Evolutionary conservation across 1,284 basidiomycete genomes (phyloP), one percentile per base, ranked within the genome.

Genomic region (Trametes polyzona): DNA sequence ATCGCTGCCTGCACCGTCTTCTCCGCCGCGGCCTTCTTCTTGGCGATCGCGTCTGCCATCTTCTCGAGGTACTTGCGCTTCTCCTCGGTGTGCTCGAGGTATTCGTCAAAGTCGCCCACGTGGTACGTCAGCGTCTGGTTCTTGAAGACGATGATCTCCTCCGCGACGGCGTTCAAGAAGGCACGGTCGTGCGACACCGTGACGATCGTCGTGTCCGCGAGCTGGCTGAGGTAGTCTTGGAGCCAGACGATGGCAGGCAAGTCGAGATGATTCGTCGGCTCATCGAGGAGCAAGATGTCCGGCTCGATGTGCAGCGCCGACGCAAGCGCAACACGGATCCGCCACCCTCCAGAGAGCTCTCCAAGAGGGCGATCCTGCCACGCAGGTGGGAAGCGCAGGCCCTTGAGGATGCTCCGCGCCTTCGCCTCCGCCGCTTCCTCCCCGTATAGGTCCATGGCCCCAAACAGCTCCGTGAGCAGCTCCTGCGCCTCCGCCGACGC

Each of bases 211-310:
- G 87, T 86, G 3, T 79, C 76, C 27, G 70, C 71, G 40, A 73
- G 69, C 23, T 76, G 71, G 16, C 51, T 72, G 69, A 92, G 77
- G 64, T 86, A 84, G 2, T 76, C 71, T 65, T 90, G 81, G 2
- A 93, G 80, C 74, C 90, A 92, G 26, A 91, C 78, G 73, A 98
- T 98, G 17, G 95, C 96, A 57, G 83, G 86, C 92, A 96, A 95
- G 72, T 96, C 94, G 81, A 94, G 83, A 74, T 96, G 94, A 74
- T 96, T 96, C 30, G 94, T 96, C 40, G 94, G 94, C 73, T 93
- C 92, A 70, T 92, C 89, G 53, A 96, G 83, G 19, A 96, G 80
- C 35, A 96, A 80, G 69, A 96, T 87, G 73, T 96, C 93, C 46
- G 92, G 83, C 6, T 90, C 85, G 67, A 88, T 83, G 75, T 90